Base-by-base conservation (phyloP, 148 eudicot species). In the Nyssa sinensis region DNA sequence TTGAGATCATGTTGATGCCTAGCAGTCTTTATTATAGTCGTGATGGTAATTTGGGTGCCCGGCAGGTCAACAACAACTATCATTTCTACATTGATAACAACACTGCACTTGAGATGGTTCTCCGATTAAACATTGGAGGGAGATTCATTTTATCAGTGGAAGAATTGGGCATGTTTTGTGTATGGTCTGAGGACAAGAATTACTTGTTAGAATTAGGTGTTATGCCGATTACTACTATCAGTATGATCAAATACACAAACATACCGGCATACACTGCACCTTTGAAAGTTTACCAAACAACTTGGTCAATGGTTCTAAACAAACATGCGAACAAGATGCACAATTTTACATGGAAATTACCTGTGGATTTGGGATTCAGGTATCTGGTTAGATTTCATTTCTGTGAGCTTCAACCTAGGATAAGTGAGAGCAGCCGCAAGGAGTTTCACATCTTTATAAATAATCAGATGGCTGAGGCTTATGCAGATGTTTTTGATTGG, bases 1-100 rank as follows among this genome's bases (percentile, higher is more conserved):
- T 88, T 14, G 91, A 88, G 60, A 74, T 88, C 21, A 24, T 81
- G 57, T 79, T 86, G 10, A 51, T 82, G 44, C 87, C 89, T 2
- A 34, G 71, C 5, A 74, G 68, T 3, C 84, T 86, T 62, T 86
- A 81, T 65, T 70, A 72, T 32, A 37, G 72, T 8, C 73, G 29
- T 13, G 63, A 31, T 7, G 75, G 70, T 24, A 62, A 31, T 0
- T 3, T 1, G 0, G 64, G 83, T 1, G 51, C 51, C 41, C 68
- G 3, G 10, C 74, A 73, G 3, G 65, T 76, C 19, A 83, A 78
- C 3, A 60, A 68, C 55, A 73, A 39, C 0, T 64, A 67, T n/a
- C 62, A 80, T n/a, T n/a, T n/a, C 61, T 28, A 39, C 2, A 2
- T 79, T 2, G 58, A 74, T 6, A 21, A 64, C 19, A 64, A 63